phyloP scores from a whole-genome alignment of 202 grass and related monocot genomes.

The Setaria italica region DNA sequence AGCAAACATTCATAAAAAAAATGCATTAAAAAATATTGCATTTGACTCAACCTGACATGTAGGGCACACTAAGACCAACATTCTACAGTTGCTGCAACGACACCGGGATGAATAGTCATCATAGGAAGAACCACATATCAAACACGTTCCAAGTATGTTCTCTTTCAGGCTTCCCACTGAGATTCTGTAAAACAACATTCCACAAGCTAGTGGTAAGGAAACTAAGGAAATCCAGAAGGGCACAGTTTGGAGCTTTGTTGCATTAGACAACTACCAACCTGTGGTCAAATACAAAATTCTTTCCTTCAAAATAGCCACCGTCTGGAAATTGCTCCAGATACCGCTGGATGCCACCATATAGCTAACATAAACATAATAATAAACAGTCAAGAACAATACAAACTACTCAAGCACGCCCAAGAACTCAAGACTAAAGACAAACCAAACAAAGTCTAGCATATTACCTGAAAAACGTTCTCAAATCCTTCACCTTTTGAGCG shows the following conservation, averaged over 20 bases:
- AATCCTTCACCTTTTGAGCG: slow-evolving; percentile 88
- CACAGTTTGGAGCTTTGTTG: not conserved
- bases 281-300: slow-evolving; percentile 99
- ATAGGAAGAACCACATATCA: slow-evolving; percentile 74
- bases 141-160: slow-evolving; percentile 73
- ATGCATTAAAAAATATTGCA: not conserved
- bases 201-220: slow-evolving; percentile 27
- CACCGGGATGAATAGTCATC: slow-evolving; percentile 85
- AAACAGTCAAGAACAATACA: slow-evolving; percentile 29
- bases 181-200: slow-evolving; percentile 51
- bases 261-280: slow-evolving; percentile 48
- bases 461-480: slow-evolving; percentile 91
- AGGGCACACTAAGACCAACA: slow-evolving; percentile 83
- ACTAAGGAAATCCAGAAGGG: not conserved
- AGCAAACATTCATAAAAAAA: not conserved
- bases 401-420: slow-evolving; percentile 16
- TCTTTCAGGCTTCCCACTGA: slow-evolving; percentile 76
- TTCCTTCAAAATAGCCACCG: slow-evolving; percentile 95
- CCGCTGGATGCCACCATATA: slow-evolving; percentile 94
- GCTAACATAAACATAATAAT: slow-evolving; percentile 54
- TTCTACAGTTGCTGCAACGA: slow-evolving; percentile 76
- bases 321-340: slow-evolving; percentile 91
- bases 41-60: slow-evolving; percentile 63
- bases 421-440: slow-evolving; percentile 23
- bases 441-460: not conserved